A percentile compares a stretch with the other conserved stretches of the same genome.
Conservation (phyloP, 2,329 filamentous ascomycete genomes). For the Penicillium sp. region DNA sequence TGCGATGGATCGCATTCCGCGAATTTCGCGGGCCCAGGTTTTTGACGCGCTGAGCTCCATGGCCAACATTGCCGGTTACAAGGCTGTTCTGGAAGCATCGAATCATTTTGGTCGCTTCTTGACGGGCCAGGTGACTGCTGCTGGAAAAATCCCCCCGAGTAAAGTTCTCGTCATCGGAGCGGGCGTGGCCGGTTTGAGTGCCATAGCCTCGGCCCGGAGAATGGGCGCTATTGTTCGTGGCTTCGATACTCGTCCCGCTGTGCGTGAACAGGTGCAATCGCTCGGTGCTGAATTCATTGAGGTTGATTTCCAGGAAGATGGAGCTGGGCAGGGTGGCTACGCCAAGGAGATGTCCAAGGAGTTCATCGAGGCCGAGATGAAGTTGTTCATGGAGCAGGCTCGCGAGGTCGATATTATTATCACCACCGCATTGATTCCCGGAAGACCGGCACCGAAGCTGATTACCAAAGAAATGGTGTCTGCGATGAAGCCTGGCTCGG, state of each 20-base stretch:
- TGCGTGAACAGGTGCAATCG: conserved; percentile 85
- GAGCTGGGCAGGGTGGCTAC: conserved; percentile 81
- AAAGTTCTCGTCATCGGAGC: conserved; percentile 90
- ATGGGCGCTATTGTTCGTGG: conserved; percentile 88
- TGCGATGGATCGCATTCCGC: conserved; percentile 90
- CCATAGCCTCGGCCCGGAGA: conserved; percentile 81
- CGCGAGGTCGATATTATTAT: conserved; percentile 90
- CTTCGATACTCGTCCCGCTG: conserved; percentile 88
- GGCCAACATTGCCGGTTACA: conserved; percentile 94
- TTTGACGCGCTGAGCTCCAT: conserved; percentile 90
- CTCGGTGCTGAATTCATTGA: conserved; percentile 88
- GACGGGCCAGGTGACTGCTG: conserved; percentile 86
- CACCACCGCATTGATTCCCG: conserved; percentile 88
- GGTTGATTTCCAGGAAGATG: conserved; percentile 81
- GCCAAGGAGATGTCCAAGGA: conserved; percentile 94
- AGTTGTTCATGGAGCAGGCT: conserved; percentile 83
- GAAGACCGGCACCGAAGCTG: conserved; percentile 77
- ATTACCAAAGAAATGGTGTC: conserved; percentile 79
- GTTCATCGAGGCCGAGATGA: conserved; percentile 92
- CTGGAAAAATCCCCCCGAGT: conserved; percentile 85
- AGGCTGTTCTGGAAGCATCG: conserved; percentile 84
- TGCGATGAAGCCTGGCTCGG: conserved; percentile 86
- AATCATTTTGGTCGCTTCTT: conserved; percentile 87
- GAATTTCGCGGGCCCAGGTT: conserved; percentile 83
- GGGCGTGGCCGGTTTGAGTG: conserved; percentile 83